Conservation (phyloP, 1,139 yeast genomes). For the Candida buenavistaensis region DNA sequence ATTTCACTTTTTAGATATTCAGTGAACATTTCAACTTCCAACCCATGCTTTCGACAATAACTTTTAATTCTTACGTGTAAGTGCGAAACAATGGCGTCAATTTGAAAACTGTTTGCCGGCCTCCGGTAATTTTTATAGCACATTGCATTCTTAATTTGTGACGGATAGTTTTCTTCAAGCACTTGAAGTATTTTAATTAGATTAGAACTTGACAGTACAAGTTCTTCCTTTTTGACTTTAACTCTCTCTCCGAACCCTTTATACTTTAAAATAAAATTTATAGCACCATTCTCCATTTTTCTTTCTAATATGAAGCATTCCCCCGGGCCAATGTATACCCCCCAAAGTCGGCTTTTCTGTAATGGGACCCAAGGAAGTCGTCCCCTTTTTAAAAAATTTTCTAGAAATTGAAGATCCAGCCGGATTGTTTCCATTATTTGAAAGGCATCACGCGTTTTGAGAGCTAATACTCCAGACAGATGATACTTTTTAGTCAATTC, state of each 20-base stretch:
- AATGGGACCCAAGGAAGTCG: constrained; percentile 29
- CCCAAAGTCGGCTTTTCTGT: constrained; percentile 34
- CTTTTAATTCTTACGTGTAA: not conserved
- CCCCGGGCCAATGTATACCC: constrained; percentile 21
- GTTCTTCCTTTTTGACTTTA: constrained; percentile 17
- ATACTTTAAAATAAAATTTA: too few species aligned
- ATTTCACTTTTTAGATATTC: not conserved
- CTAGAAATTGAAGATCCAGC: constrained; percentile 22
- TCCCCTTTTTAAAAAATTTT: constrained; percentile 16
- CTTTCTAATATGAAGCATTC: constrained; percentile 21
- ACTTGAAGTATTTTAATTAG: not conserved
- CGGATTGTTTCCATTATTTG: constrained; percentile 40
- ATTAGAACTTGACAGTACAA: constrained; percentile 2
- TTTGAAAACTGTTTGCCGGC: too few species aligned
- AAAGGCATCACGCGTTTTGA: constrained; percentile 36
- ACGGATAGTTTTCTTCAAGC: not conserved
- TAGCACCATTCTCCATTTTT: constrained; percentile 9
- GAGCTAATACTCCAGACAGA: constrained; percentile 17
- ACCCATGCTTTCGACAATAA: not conserved
- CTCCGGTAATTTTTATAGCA: not conserved
- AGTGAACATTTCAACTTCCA: not conserved
- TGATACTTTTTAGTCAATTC: too few species aligned
- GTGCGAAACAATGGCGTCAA: not conserved
- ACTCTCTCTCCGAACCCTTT: constrained; percentile 15
- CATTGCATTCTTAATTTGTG: not conserved